phyloP scores from a whole-genome alignment of 1,139 yeast genomes.

The Magnusiomyces sp. region DNA sequence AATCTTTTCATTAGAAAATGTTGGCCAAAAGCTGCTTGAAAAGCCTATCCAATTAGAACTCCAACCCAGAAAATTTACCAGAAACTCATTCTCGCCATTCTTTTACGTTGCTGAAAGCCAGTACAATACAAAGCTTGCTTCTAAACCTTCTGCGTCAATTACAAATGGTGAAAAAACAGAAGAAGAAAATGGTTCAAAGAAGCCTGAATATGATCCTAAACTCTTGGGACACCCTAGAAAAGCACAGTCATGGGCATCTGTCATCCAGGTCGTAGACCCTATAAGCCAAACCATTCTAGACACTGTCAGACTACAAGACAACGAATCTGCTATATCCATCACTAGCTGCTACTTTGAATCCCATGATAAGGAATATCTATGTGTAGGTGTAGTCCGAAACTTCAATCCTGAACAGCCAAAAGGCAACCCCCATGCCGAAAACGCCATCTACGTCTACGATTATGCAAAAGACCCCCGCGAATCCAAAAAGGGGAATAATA shows the following conservation, averaged over 20 bases:
- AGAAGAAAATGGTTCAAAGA: slow-evolving; percentile 24
- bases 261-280: slow-evolving; percentile 45
- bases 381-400: slow-evolving; percentile 42
- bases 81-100: slow-evolving; percentile 22
- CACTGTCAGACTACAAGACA: slow-evolving; percentile 36
- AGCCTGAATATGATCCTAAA: slow-evolving; percentile 31
- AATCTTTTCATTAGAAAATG: slow-evolving; percentile 53
- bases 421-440: slow-evolving; percentile 24
- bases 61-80: slow-evolving; percentile 45
- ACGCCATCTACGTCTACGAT: slow-evolving; percentile 40
- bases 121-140: slow-evolving; percentile 23
- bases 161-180: slow-evolving; percentile 27
- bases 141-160: not conserved
- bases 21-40: slow-evolving; percentile 41
- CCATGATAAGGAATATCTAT: slow-evolving; percentile 34
- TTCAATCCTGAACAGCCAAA: slow-evolving; percentile 28
- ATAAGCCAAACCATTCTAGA: slow-evolving; percentile 34
- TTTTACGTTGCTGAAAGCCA: slow-evolving; percentile 44
- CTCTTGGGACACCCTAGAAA: slow-evolving; percentile 35
- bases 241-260: slow-evolving; percentile 40
- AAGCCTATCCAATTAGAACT: slow-evolving; percentile 40
- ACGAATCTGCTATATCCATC: slow-evolving; percentile 39
- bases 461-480: slow-evolving; percentile 18
- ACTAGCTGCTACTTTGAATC: slow-evolving; percentile 34
- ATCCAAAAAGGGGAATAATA: too few relatives aligned